Conservation (phyloP, 768 basidiomycete genomes). For the Tephrocybe sp. region DNA sequence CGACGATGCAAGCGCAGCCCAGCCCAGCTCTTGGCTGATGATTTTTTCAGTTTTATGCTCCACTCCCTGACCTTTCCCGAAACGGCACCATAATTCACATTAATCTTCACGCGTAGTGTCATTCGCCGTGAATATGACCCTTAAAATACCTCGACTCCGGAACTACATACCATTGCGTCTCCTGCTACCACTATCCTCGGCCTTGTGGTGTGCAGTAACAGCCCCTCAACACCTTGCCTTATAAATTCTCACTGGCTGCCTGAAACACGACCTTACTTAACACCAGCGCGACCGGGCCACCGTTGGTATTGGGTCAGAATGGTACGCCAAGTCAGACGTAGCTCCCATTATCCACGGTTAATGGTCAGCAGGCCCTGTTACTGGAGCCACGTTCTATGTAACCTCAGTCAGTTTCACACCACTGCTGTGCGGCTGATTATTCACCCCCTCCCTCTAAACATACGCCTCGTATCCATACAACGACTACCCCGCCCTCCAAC, state of each 20-base stretch:
- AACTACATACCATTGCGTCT: too few species aligned
- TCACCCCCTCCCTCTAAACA: conserved; percentile 35
- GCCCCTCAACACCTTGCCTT: conserved; percentile 22
- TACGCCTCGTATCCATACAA: conserved; percentile 50
- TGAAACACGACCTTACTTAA: conserved; percentile 41
- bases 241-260: conserved; percentile 48
- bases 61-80: too few species aligned
- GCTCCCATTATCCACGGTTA: background rate
- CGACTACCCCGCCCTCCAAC: conserved; percentile 41
- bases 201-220: background rate
- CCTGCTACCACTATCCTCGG: too few species aligned
- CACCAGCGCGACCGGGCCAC: conserved; percentile 43
- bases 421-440: background rate
- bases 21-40: too few species aligned
- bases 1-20: too few species aligned
- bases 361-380: conserved; percentile 28
- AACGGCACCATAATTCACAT: too few species aligned
- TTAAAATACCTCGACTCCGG: too few species aligned
- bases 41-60: too few species aligned
- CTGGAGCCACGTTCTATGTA: conserved; percentile 39
- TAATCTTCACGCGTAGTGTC: too few species aligned
- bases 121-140: too few species aligned
- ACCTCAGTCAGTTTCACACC: conserved; percentile 39
- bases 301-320: conserved; percentile 43
- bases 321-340: conserved; percentile 28